A percentile compares a stretch with the other conserved stretches of the same genome.
These are phyloP conservation scores for Durotheca rogersii DNA, from an alignment of 495 filamentous ascomycete species.

Conservation along the genomic window DNA sequence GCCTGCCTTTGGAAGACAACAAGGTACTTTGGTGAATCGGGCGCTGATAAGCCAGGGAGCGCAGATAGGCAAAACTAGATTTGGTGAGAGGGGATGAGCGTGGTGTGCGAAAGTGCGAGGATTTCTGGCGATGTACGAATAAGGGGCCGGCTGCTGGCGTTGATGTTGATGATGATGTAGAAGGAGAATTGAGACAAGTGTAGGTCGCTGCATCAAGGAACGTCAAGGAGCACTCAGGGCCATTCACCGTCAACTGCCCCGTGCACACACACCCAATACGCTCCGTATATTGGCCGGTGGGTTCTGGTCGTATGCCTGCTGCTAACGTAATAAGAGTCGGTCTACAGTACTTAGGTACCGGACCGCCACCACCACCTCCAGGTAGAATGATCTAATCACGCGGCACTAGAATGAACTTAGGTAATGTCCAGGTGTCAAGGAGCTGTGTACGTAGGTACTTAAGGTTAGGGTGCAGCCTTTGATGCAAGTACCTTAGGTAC, in stretches of 20 bases:
- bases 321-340: neutral
- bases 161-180: slow-evolving; percentile 33
- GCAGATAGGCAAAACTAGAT: slow-evolving; percentile 4
- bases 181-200: slow-evolving; percentile 41
- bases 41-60: slow-evolving; percentile 11
- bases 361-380: too few relatives aligned
- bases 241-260: slow-evolving; percentile 29
- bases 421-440: too few relatives aligned
- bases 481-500: too few relatives aligned
- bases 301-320: neutral
- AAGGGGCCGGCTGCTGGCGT: slow-evolving; percentile 10
- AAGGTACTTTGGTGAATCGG: slow-evolving; percentile 13
- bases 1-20: slow-evolving; percentile 23
- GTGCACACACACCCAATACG: slow-evolving; percentile 2
- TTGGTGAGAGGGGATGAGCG: slow-evolving; percentile 15
- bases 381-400: slow-evolving; percentile 35
- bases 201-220: slow-evolving; percentile 31
- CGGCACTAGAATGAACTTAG: too few relatives aligned
- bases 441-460: slow-evolving; percentile 5
- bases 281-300: neutral
- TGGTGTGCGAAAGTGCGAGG: slow-evolving; percentile 5
- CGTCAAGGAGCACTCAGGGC: slow-evolving; percentile 27
- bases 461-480: too few relatives aligned
- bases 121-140: slow-evolving; percentile 18
- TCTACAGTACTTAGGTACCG: neutral